phyloP scores from a whole-genome alignment of 805 yeast species.

The Saccharomycopsis capsularis region DNA sequence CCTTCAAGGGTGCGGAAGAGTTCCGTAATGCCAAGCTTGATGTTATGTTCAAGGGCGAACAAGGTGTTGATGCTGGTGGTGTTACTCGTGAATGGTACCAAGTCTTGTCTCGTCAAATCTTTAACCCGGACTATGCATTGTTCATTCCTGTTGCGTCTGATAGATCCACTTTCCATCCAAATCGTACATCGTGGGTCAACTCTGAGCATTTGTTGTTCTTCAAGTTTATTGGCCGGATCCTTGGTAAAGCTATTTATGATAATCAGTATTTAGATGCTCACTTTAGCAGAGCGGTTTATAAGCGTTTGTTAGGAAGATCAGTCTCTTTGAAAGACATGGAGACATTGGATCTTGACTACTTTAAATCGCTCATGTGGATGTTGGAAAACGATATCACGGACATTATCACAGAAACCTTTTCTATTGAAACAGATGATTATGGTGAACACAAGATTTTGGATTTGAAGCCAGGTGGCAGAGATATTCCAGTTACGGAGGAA shows the following conservation, averaged over 20 bases:
- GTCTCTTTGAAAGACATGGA: slow-evolving; percentile 93
- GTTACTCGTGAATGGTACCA: slow-evolving; percentile 97
- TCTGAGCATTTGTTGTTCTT: slow-evolving; percentile 91
- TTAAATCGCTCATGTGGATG: slow-evolving; percentile 92
- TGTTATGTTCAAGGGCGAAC: slow-evolving; percentile 84
- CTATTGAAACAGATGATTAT: slow-evolving; percentile 87
- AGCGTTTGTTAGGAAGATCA: slow-evolving; percentile 67
- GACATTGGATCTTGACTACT: slow-evolving; percentile 96
- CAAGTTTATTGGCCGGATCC: slow-evolving; percentile 87
- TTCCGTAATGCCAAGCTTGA: slow-evolving; percentile 67
- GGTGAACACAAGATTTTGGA: slow-evolving; percentile 85
- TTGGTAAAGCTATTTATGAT: slow-evolving; percentile 91
- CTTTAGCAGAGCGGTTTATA: slow-evolving; percentile 91
- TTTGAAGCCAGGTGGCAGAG: slow-evolving; percentile 71
- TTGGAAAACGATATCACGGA: slow-evolving; percentile 91
- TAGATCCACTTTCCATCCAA: slow-evolving; percentile 91
- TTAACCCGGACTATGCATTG: slow-evolving; percentile 90
- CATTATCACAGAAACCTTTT: slow-evolving; percentile 87
- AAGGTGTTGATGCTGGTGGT: slow-evolving; percentile 98
- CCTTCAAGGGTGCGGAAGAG: slow-evolving; percentile 70
- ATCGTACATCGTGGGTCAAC: slow-evolving; percentile 83
- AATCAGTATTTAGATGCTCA: slow-evolving; percentile 85
- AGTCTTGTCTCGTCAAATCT: slow-evolving; percentile 87
- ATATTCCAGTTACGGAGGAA: slow-evolving; percentile 81
- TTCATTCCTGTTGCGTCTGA: slow-evolving; percentile 90